Base-by-base conservation (phyloP, 2,329 filamentous ascomycete species). In the Thelonectria olida region DNA sequence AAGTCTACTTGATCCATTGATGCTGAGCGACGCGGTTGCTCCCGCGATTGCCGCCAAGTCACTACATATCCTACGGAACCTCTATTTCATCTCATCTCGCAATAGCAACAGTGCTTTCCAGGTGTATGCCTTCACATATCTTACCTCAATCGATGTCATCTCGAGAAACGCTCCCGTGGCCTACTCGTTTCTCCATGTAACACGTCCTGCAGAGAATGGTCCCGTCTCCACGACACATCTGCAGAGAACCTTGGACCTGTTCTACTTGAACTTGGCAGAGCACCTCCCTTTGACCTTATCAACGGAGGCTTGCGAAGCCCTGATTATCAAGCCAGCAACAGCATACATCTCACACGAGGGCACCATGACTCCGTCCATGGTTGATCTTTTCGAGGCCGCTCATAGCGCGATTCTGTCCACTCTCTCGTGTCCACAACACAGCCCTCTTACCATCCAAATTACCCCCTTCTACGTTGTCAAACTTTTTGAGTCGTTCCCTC, bases 211-310 rank as follows among this genome's bases (percentile, higher is more conserved):
- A 23, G 69, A 78, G 62, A 58, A 87, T 17, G 5, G 59, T n/a
- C 7, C 66, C 5, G 39, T 67, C 8, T 72, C 69, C 3, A 62
- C 65, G 7, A 72, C 67, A 23, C 73, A 73, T 52, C 80, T 93
- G 2, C 87, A 92, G 67, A 85, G 91, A 58, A 90, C 86, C 17
- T 80, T 95, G n/a, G 91, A 96, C 73, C 85, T 97, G 15, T 97
- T 92, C 80, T 97, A 96, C 77, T 85, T 97, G 64, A 96, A 96
- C 72, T 87, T 90, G 0, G 90, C 92, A 2, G 94, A 97, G 74
- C 92, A 97, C 74, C 88, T 97, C 62, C 89, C 92, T 0, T 81
- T 93, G 8, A 80, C 87, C 3, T 78, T 97, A 2, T 81, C 91
- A 0, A 84, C 90, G 0, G 79, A 84, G 4, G 84, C 86, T 3